Evolutionary conservation across 768 basidiomycete species (phyloP).

Genomic region (Amyloporia xantha): DNA sequence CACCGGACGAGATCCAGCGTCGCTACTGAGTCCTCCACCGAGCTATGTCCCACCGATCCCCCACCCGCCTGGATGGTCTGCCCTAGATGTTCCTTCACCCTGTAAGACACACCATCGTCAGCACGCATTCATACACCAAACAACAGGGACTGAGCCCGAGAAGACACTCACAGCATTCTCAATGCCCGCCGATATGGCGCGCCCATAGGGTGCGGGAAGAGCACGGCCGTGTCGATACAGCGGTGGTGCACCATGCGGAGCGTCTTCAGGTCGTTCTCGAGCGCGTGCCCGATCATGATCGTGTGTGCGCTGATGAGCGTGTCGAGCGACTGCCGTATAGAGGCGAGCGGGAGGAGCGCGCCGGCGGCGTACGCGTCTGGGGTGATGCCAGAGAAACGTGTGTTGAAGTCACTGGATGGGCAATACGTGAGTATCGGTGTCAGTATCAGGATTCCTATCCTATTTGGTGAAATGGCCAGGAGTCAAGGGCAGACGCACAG

Average conservation of each 20-base stretch:
- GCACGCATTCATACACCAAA: conserved; percentile 1
- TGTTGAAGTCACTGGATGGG: conserved; percentile 73
- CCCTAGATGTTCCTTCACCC: conserved; percentile 77
- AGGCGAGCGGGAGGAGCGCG: conserved; percentile 61
- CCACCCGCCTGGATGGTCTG: conserved; percentile 78
- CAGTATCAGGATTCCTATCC: too few species aligned
- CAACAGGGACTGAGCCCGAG: background rate
- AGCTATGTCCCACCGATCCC: conserved; percentile 77
- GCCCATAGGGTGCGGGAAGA: conserved; percentile 84
- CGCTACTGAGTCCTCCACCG: conserved; percentile 82
- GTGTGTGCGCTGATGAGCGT: conserved; percentile 71
- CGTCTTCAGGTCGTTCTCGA: conserved; percentile 93
- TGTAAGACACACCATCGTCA: conserved; percentile 24
- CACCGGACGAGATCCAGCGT: conserved; percentile 86
- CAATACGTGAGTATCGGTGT: too few species aligned
- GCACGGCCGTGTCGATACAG: conserved; percentile 80
- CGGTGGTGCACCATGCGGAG: conserved; percentile 80
- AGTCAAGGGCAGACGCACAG: conserved; percentile 42
- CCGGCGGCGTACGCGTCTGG: conserved; percentile 41
- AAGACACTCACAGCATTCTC: conserved; percentile 61
- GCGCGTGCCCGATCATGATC: conserved; percentile 81
- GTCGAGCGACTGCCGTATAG: conserved; percentile 64
- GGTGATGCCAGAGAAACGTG: conserved; percentile 82
- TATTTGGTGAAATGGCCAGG: too few species aligned
- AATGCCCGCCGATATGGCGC: conserved; percentile 72